phyloP scores from a whole-genome alignment of 1,139 yeast genomes.

The Scheffersomyces titani region DNA sequence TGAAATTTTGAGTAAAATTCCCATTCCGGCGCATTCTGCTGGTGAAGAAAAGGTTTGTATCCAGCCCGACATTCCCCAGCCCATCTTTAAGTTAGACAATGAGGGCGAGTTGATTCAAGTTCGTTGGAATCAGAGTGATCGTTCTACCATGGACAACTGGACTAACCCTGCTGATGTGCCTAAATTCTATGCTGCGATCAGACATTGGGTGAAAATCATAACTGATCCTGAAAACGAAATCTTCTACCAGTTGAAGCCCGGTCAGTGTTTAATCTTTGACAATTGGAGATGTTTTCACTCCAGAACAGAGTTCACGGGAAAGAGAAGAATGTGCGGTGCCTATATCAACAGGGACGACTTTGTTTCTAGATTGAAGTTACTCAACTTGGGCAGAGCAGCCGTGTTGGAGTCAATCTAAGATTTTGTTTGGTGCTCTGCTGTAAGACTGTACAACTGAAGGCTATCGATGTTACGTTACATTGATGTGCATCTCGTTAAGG shows the following conservation, averaged over 20 bases:
- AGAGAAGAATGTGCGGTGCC: constrained; percentile 77
- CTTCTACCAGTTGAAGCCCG: constrained; percentile 62
- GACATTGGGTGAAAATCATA: constrained; percentile 58
- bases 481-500: neutral
- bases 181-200: constrained; percentile 60
- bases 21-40: constrained; percentile 75
- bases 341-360: constrained; percentile 73
- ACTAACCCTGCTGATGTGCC: constrained; percentile 54
- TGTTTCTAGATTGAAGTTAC: constrained; percentile 53
- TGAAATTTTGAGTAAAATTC: constrained; percentile 51
- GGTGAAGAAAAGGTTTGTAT: constrained; percentile 72
- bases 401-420: constrained; percentile 41
- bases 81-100: constrained; percentile 59
- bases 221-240: constrained; percentile 55
- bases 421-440: neutral
- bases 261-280: constrained; percentile 69
- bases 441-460: neutral
- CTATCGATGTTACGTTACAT: neutral
- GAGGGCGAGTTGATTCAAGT: constrained; percentile 62
- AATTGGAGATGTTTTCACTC: constrained; percentile 80
- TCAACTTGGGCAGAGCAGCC: constrained; percentile 53
- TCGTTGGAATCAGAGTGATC: constrained; percentile 76
- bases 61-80: constrained; percentile 61
- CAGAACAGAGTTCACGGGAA: constrained; percentile 68
- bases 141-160: constrained; percentile 67